These are phyloP conservation scores for Tuber calosporum DNA, from an alignment of 495 filamentous ascomycete genomes.

Conservation along the genomic window DNA sequence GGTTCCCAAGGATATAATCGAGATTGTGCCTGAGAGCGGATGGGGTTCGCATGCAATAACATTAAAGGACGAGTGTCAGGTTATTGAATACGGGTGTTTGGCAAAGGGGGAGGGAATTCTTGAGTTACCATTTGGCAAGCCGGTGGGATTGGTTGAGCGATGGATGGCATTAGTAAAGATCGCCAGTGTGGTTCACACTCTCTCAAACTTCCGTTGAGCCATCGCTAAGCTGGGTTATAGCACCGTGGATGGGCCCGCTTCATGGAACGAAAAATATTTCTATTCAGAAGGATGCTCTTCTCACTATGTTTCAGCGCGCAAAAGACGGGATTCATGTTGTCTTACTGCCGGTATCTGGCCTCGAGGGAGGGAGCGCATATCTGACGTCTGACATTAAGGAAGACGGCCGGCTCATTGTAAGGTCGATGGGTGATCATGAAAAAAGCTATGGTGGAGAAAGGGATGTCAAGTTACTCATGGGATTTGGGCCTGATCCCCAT, in stretches of 20 bases:
- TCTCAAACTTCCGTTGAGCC: background rate
- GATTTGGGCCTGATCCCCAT: constrained; percentile 66
- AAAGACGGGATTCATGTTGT: constrained; percentile 65
- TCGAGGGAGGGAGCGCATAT: constrained; percentile 62
- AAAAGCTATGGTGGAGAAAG: constrained; percentile 43
- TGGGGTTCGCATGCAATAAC: background rate
- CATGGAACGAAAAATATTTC: constrained; percentile 63
- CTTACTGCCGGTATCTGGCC: constrained; percentile 69
- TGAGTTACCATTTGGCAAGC: constrained; percentile 21
- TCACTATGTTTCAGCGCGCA: constrained; percentile 70
- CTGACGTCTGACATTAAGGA: constrained; percentile 54
- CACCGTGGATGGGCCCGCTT: constrained; percentile 79
- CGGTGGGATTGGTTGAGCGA: constrained; percentile 15
- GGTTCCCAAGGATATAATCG: background rate
- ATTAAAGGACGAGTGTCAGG: background rate
- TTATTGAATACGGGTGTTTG: background rate
- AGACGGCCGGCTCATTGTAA: constrained; percentile 57
- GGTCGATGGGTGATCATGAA: constrained; percentile 58
- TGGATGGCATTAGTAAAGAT: constrained; percentile 33
- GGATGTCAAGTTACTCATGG: constrained; percentile 57
- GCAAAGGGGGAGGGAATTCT: background rate
- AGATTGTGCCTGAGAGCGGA: background rate
- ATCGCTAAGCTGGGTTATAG: constrained; percentile 47
- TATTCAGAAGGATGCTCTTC: constrained; percentile 66
- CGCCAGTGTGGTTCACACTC: constrained; percentile 15